These are phyloP conservation scores for Dunaliella primolecta DNA, from an alignment of 139 green algal genomes.

Conservation along the genomic window DNA sequence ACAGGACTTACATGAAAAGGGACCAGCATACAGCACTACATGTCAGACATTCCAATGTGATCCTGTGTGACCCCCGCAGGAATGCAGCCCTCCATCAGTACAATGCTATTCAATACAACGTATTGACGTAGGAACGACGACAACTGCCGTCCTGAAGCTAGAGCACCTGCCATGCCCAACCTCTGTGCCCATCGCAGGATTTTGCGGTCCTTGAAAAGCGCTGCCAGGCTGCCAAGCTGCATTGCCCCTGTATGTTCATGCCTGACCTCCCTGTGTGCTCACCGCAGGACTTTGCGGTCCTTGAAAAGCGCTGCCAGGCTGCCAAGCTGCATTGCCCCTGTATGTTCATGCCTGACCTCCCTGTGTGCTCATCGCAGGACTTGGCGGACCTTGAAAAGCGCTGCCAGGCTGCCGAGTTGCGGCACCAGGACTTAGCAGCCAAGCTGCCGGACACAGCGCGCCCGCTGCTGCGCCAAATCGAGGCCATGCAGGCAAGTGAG, in stretches of 20 bases:
- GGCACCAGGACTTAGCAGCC: constrained; percentile 82
- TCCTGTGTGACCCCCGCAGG: too few species aligned
- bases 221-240: constrained; percentile 74
- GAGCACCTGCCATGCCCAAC: constrained; percentile 92
- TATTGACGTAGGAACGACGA: too few species aligned
- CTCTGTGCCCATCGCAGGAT: constrained; percentile 61
- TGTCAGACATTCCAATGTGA: too few species aligned
- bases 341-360: too few species aligned
- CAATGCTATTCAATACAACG: too few species aligned
- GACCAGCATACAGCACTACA: too few species aligned
- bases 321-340: constrained; percentile 84
- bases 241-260: constrained; percentile 87
- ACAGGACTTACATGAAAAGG: too few species aligned
- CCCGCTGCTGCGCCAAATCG: constrained; percentile 90
- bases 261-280: constrained; percentile 75
- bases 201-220: constrained; percentile 65
- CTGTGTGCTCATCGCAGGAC: too few species aligned
- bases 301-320: constrained; percentile 67
- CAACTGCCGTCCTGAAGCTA: too few species aligned
- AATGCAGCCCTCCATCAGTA: too few species aligned
- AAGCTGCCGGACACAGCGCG: constrained; percentile 86
- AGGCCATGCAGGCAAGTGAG: constrained; percentile 80
- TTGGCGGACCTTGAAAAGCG: constrained; percentile 63
- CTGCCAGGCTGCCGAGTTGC: constrained; percentile 75
- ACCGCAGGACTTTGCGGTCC: constrained; percentile 60